These are phyloP conservation scores for Phytopythium litorale DNA, from an alignment of 352 stramenopile genomes.

Conservation along the genomic window DNA sequence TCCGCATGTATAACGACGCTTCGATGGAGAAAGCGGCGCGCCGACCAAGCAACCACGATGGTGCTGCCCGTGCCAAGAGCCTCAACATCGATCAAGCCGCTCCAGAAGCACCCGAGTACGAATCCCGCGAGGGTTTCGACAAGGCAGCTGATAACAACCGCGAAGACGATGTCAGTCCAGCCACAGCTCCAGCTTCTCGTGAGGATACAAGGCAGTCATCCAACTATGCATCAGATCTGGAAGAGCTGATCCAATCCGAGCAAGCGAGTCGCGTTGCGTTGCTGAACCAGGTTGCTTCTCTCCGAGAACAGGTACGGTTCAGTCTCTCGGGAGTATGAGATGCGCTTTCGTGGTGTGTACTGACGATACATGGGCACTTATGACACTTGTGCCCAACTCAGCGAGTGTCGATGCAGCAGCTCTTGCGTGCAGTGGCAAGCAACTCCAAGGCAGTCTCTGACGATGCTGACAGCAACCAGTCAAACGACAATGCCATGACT, in stretches of 20 bases:
- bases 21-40: slow-evolving; percentile 18
- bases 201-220: background rate
- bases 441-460: slow-evolving; percentile 6
- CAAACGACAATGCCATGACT: slow-evolving; percentile 14
- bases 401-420: slow-evolving; percentile 49
- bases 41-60: slow-evolving; percentile 7
- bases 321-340: background rate
- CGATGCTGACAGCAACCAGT: slow-evolving; percentile 21
- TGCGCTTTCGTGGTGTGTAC: background rate
- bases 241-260: slow-evolving; percentile 46
- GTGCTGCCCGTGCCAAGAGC: background rate
- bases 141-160: slow-evolving; percentile 5
- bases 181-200: background rate
- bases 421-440: slow-evolving; percentile 22
- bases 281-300: slow-evolving; percentile 48
- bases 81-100: background rate
- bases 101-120: slow-evolving; percentile 6
- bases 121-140: slow-evolving; percentile 8
- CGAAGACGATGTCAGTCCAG: background rate
- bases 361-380: background rate
- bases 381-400: slow-evolving; percentile 6
- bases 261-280: slow-evolving; percentile 45
- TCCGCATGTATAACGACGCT: slow-evolving; percentile 67
- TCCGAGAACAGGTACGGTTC: slow-evolving; percentile 44
- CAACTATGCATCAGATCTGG: slow-evolving; percentile 36